Conservation (phyloP, 208 protist genomes). For the Trypanosoma melophagium region DNA sequence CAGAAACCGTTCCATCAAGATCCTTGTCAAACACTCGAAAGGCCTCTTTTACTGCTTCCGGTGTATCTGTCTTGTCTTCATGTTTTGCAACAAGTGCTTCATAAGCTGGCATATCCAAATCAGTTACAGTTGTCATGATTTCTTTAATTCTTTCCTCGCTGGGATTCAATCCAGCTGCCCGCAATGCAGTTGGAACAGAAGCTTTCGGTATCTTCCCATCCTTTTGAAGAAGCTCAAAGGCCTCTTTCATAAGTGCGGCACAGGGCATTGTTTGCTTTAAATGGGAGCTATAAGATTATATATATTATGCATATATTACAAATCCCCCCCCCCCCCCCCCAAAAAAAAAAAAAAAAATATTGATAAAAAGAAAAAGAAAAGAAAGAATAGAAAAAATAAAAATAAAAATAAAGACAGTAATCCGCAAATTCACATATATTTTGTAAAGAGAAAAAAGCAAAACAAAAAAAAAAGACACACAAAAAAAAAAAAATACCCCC, state of each 20-base stretch:
- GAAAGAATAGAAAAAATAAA: conserved; percentile 8
- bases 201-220: conserved; percentile 87
- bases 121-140: conserved; percentile 74
- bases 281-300: neutral
- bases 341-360: conserved; percentile 15
- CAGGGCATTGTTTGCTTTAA: conserved; percentile 48
- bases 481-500: too few species aligned
- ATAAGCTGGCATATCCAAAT: conserved; percentile 84
- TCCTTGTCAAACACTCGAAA: conserved; percentile 97
- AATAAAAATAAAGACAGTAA: conserved; percentile 2
- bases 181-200: conserved; percentile 81
- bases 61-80: conserved; percentile 90
- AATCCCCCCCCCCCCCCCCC: too few species aligned
- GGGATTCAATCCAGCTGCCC: conserved; percentile 89
- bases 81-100: conserved; percentile 81
- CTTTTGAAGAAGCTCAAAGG: conserved; percentile 89
- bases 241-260: conserved; percentile 78
- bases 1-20: conserved; percentile 92
- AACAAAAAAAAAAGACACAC: too few species aligned
- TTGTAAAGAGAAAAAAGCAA: too few species aligned
- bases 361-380: neutral
- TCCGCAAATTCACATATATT: too few species aligned
- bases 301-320: too few species aligned
- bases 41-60: conserved; percentile 94
- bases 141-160: conserved; percentile 91